Evolutionary conservation across 768 basidiomycete species (phyloP).

Genomic region (Gyrodon lividus): DNA sequence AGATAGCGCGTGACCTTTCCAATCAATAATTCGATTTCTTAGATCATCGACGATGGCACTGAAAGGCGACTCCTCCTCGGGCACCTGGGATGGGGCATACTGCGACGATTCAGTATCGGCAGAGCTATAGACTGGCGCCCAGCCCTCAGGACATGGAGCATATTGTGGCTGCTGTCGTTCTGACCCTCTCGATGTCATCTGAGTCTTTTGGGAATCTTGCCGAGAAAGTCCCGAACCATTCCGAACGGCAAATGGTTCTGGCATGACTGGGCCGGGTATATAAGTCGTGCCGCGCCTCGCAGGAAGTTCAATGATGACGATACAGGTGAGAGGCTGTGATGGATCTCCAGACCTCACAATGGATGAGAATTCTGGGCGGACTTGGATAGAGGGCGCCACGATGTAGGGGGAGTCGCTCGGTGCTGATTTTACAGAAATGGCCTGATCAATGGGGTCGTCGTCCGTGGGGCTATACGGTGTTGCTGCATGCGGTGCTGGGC

Average conservation of each 20-base stretch:
- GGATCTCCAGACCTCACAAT: conserved; percentile 66
- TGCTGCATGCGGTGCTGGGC: conserved; percentile 24
- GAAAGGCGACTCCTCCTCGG: conserved; percentile 75
- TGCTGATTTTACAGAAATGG: conserved; percentile 47
- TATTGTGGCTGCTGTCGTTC: conserved; percentile 20
- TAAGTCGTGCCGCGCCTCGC: conserved; percentile 56
- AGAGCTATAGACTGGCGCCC: conserved; percentile 28
- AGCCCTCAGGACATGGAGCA: conserved; percentile 20
- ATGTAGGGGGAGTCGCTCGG: conserved; percentile 61
- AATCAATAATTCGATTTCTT: conserved; percentile 86
- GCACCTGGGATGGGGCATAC: conserved; percentile 19
- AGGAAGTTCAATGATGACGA: conserved; percentile 91
- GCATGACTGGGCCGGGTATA: conserved; percentile 53
- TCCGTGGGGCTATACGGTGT: conserved; percentile 68
- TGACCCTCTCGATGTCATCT: conserved; percentile 2
- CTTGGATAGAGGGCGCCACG: conserved; percentile 90
- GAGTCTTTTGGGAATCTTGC: conserved; percentile 24
- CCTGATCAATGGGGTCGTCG: conserved; percentile 81
- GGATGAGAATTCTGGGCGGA: conserved; percentile 87
- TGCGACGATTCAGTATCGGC: conserved; percentile 34
- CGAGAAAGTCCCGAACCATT: conserved; percentile 22
- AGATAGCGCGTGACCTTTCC: conserved; percentile 92
- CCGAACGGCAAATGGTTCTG: conserved; percentile 44
- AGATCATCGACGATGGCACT: conserved; percentile 85
- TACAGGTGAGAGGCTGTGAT: conserved; percentile 88